phyloP scores from a whole-genome alignment of 208 protist genomes.

The Trypanosomatidae sp. region DNA sequence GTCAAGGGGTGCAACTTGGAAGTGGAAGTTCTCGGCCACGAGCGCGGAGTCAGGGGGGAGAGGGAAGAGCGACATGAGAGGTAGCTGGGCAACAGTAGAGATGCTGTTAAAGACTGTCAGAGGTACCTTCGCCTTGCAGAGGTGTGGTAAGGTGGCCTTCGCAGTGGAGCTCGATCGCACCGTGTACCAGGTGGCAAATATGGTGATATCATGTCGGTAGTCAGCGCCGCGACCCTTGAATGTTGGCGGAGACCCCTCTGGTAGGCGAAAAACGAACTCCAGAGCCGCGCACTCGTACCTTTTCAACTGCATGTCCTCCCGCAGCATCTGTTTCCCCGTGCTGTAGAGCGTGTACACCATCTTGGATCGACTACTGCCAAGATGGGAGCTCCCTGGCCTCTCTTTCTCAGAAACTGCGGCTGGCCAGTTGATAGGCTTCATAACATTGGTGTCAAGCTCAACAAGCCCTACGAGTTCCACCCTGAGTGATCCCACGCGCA shows the following conservation, averaged over 20 bases:
- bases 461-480: constrained; percentile 28
- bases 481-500: constrained; percentile 30
- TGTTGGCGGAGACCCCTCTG: constrained; percentile 48
- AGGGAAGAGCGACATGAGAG: constrained; percentile 39
- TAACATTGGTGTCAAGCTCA: constrained; percentile 32
- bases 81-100: constrained; percentile 22
- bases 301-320: constrained; percentile 11
- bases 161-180: not conserved
- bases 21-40: constrained; percentile 32
- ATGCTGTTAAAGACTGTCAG: constrained; percentile 27
- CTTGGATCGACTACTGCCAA: not conserved
- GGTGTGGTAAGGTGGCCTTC: not conserved
- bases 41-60: constrained; percentile 16
- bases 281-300: constrained; percentile 24
- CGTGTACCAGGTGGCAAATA: constrained; percentile 22
- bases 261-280: constrained; percentile 47
- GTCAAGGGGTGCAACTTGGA: constrained; percentile 23
- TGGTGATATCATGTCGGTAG: constrained; percentile 17
- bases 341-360: constrained; percentile 19
- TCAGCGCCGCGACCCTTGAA: constrained; percentile 36
- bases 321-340: constrained; percentile 16
- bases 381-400: not conserved
- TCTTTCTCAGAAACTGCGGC: not conserved
- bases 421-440: constrained; percentile 31
- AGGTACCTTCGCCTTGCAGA: constrained; percentile 9